Evolutionary conservation across 106 monocot species (phyloP).

Genomic region (Narthecium ossifragum): DNA sequence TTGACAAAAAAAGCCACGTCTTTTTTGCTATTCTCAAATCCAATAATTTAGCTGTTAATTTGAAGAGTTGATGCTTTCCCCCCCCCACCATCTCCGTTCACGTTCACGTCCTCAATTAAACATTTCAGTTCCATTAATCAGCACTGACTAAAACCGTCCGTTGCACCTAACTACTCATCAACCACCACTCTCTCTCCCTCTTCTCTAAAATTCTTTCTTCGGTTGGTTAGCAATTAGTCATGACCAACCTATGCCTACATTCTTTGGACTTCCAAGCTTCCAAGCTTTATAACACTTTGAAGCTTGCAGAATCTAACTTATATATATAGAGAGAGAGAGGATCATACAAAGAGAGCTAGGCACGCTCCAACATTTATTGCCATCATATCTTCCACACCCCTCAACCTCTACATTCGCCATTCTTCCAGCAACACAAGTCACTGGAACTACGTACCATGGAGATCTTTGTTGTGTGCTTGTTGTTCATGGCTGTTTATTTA

Average conservation of each 20-base stretch:
- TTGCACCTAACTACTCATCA: slow-evolving; percentile 11
- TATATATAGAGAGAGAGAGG: background rate
- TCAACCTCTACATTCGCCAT: background rate
- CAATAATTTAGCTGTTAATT: too few species aligned
- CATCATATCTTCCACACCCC: slow-evolving; percentile 12
- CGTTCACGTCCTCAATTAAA: too few species aligned
- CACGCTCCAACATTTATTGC: slow-evolving; percentile 20
- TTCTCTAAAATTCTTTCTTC: background rate
- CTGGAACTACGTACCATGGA: too few species aligned
- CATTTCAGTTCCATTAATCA: too few species aligned
- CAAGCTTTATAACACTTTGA: background rate
- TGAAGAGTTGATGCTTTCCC: too few species aligned
- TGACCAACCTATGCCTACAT: slow-evolving; percentile 9
- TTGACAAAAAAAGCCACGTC: too few species aligned
- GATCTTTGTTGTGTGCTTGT: background rate
- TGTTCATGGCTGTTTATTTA: background rate
- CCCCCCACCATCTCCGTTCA: too few species aligned
- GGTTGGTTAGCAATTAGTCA: background rate
- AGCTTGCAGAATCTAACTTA: background rate
- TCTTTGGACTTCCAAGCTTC: background rate
- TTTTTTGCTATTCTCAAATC: too few species aligned
- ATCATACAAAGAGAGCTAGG: background rate
- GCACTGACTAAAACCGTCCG: too few species aligned
- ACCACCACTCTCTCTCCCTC: background rate
- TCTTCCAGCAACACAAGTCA: background rate